Evolutionary conservation across 257 asterid species (phyloP).

Genomic region (Nicotiana attenuata): DNA sequence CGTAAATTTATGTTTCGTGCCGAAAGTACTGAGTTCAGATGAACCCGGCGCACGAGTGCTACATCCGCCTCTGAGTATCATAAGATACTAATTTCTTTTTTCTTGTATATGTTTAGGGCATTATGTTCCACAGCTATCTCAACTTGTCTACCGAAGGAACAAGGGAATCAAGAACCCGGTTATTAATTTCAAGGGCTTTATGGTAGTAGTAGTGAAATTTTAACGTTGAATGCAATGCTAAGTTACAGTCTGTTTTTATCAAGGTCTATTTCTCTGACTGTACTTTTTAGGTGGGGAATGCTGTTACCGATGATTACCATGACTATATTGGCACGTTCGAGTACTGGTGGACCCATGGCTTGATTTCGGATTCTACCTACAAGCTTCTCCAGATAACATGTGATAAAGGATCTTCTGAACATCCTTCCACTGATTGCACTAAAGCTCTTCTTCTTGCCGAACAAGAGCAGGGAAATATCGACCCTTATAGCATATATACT

Average conservation of each 20-base stretch:
- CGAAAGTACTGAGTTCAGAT: no score
- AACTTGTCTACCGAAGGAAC: slow-evolving; percentile 54
- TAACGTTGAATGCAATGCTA: neutral
- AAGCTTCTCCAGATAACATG: slow-evolving; percentile 49
- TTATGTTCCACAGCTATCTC: slow-evolving; percentile 92
- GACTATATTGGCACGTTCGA: slow-evolving; percentile 89
- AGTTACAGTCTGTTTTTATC: neutral
- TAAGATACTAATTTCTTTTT: neutral
- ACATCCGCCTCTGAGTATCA: no score
- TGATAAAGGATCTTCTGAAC: slow-evolving; percentile 69
- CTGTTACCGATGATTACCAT: slow-evolving; percentile 86
- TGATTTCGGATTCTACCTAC: slow-evolving; percentile 90
- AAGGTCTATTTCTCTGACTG: slow-evolving; percentile 4
- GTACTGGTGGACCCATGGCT: slow-evolving; percentile 99
- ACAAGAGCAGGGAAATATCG: slow-evolving; percentile 76
- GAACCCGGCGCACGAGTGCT: no score
- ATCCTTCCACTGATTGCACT: slow-evolving; percentile 65
- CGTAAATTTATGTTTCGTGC: no score
- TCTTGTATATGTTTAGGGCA: slow-evolving; percentile 50
- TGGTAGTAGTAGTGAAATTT: slow-evolving; percentile 40
- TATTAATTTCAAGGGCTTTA: slow-evolving; percentile 83
- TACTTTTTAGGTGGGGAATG: slow-evolving; percentile 84
- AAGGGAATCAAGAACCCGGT: slow-evolving; percentile 70
- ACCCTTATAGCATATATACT: slow-evolving; percentile 85
- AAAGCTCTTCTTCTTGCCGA: slow-evolving; percentile 54